Evolutionary conservation across 352 stramenopile species (phyloP), one percentile per base, ranked within the genome.

Genomic region (Globisporangium abappressorium): DNA sequence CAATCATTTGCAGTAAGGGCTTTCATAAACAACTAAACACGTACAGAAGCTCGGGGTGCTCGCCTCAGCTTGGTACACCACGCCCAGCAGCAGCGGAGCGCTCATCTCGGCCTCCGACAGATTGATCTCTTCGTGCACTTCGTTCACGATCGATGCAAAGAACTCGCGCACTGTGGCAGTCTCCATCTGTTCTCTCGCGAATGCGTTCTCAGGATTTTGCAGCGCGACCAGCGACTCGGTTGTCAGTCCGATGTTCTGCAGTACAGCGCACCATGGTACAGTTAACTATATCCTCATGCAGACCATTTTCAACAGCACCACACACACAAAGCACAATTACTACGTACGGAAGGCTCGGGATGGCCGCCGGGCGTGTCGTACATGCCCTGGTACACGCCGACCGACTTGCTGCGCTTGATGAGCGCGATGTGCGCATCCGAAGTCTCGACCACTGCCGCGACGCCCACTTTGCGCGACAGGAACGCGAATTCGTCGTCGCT

Each of bases 91-190:
- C 72, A 79, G 51, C 8, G 85, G 62, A 18, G 72, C 64, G 18
- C 86, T 71, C 57, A 86, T 69, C 26, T 80, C 65, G n/a, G 56
- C 20, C 11, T 61, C 65, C 0, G 71, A 24, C 33, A 95, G 38
- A 54, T 95, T 95, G 66, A 94, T 80, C 59, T 95, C 88, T 53
- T 95, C 88, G 41, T 91, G 71, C 26, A 94, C 75, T 66, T 95
- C 87, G 24, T 80, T 81, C 41, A 79, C 70, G 55, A 95, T 90
- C 38, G 86, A 95, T 26, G 74, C 66, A 22, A 93, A 95, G 60
- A 93, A 78, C 60, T 89, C 82, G 12, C 66, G 62, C 11, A 70
- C 66, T 0, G 72, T 79, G 5, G 70, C 77, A 0, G 43, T 38
- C 57, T 91, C 79, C 34, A 83, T 38, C 22, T 62, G 51, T 9